Conservation (phyloP, 2,329 filamentous ascomycete genomes). For the Trichoderma oligosporum region DNA sequence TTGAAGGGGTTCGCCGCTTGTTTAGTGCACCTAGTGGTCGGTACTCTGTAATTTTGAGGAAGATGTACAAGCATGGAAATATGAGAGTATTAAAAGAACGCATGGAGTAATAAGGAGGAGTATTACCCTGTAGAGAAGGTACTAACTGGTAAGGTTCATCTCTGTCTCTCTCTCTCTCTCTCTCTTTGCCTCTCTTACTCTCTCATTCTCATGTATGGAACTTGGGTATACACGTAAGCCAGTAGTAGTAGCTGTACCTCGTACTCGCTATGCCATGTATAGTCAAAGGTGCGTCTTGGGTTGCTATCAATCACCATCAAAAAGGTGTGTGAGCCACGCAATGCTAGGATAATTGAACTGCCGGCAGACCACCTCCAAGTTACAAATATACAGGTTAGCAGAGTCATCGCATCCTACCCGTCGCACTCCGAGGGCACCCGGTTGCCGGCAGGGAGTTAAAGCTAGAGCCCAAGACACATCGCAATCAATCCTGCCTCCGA, state of each 20-base stretch:
- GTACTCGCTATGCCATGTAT: not conserved
- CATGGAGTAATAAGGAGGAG: not conserved
- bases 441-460: too few species aligned
- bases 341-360: not conserved
- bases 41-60: constrained; percentile 5
- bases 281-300: not conserved
- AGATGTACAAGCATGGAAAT: not conserved
- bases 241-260: too few species aligned
- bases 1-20: not conserved
- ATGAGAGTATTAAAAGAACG: not conserved
- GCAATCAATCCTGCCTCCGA: not conserved
- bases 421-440: too few species aligned
- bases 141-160: too few species aligned
- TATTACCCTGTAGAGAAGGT: constrained; percentile 1
- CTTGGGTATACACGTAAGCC: too few species aligned
- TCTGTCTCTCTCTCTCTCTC: too few species aligned
- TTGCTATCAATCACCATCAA: not conserved
- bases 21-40: constrained; percentile 7
- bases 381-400: too few species aligned
- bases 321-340: not conserved
- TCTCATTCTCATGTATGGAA: too few species aligned
- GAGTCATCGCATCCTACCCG: not conserved
- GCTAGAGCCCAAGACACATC: too few species aligned
- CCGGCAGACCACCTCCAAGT: too few species aligned
- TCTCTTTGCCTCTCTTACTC: too few species aligned